Base-by-base conservation (phyloP, 768 basidiomycete genomes). In the Tulasnella sp. region DNA sequence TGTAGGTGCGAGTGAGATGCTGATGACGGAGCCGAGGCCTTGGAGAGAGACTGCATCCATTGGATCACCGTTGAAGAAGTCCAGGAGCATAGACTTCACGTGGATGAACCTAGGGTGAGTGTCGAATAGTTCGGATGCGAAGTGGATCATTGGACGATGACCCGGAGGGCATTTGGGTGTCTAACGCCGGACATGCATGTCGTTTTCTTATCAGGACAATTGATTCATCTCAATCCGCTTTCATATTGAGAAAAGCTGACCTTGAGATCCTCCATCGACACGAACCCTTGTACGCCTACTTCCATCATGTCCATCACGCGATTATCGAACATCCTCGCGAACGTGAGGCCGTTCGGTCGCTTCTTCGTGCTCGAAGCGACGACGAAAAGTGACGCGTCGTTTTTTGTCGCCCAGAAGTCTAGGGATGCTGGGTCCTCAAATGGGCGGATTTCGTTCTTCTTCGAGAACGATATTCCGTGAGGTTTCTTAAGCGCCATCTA, bases 321-420 rank as follows among this genome's bases (percentile, higher is more conserved):
- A 43, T 82, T 78, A 63, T 96, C 86, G 64, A 83, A 98, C 79
- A 85, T 92, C 57, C 96, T 74, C 4, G 83, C 87, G 66, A 97
- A 81, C 0, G 85, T 82, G 62, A 99, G 70, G 24, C 87, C 84
- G 65, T 97, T 78, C 7, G 94, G 96, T 53, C 92, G 76, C 69
- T 99, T 99, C 73, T 99, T 99, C 25, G 84, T 89, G 66, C 85
- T 90, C 66, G 92, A 85, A 1, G 92, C 96, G 31, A 96, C 73
- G 11, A 94, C 72, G 68, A 97, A 96, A 68, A 98, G 75, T 1
- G 84, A 84, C 2, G 92, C 92, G 65, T 98, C 96, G 72, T 98
- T 98, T 73, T 98, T 99, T 11, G 74, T 67, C 0, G 85, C 76
- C 90, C 92, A 99, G 70, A 98, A 98, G 64, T 89, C 90, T 30